Percentiles rank a stretch among this genome's conserved stretches.
These are phyloP conservation scores for Penicillium ochrochloron DNA, from an alignment of 495 filamentous ascomycete species.

Conservation along the genomic window DNA sequence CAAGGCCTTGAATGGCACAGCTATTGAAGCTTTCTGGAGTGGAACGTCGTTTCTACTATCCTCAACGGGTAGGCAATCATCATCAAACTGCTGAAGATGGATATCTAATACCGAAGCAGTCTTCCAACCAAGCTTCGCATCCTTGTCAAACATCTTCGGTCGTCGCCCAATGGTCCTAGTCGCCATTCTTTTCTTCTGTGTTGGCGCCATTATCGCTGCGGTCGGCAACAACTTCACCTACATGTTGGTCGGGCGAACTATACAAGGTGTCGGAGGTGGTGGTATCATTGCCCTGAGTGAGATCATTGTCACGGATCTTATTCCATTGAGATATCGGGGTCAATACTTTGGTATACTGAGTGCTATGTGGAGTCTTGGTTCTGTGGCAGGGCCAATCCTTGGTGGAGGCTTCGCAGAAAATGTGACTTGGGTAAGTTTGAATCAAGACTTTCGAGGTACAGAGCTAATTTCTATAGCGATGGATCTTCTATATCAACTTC, in stretches of 20 bases:
- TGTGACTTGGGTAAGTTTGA: constrained; percentile 58
- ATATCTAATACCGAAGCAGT: constrained; percentile 20
- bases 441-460: background rate
- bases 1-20: constrained; percentile 52
- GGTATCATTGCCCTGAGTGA: constrained; percentile 68
- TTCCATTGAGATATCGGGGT: constrained; percentile 48
- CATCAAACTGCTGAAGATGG: background rate
- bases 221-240: constrained; percentile 62
- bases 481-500: constrained; percentile 62
- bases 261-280: constrained; percentile 76
- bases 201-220: constrained; percentile 61
- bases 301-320: constrained; percentile 72
- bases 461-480: constrained; percentile 34
- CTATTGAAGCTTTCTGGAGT: constrained; percentile 64
- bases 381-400: constrained; percentile 68
- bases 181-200: constrained; percentile 57
- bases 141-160: constrained; percentile 49
- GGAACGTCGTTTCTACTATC: constrained; percentile 59
- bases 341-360: constrained; percentile 57
- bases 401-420: constrained; percentile 71
- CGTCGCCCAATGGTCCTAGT: constrained; percentile 51
- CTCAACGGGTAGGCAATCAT: constrained; percentile 38
- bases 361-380: constrained; percentile 68
- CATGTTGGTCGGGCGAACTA: constrained; percentile 66
- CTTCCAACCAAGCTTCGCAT: constrained; percentile 48